Base-by-base conservation (phyloP, 2,329 filamentous ascomycete genomes). In the Colletotrichum karsti region DNA sequence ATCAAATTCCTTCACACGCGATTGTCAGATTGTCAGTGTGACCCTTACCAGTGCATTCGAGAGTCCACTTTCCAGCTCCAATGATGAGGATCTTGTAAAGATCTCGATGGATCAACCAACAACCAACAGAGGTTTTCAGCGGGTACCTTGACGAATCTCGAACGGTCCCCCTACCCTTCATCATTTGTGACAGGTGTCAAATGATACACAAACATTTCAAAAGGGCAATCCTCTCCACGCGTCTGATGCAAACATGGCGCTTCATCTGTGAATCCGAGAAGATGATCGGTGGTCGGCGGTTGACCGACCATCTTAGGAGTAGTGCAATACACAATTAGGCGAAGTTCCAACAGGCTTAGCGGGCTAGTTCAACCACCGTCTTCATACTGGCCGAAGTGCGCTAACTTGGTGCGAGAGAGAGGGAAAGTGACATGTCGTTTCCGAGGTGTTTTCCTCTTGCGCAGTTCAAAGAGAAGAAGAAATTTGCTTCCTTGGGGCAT, bases 71-170 rank as follows among this genome's bases (percentile, higher is more conserved):
- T n/a, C 18, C 37, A 24, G 50, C 28, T 44, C 30, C 39, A 51
- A 30, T 67, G 63, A 67, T 24, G 28, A 12, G 57, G 51, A 67
- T 63, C 59, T 60, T 20, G 35, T 41, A 24, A 62, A 55, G 57
- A 67, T 67, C 64, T 63, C 51, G 35, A 67, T 57, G 51, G 59
- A 60, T 44, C 44, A 51, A 39, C 59, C 59, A 58, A 50, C 63
- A 67, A 12, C 30, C 18, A 28, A 51, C 22, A 1, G 33, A 35
- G 6, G 26, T 57, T 35, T 42, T 5, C 7, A 26, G 48, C 24
- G 12, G 51, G 42, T 35, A 10, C 18, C 30, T 18, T 20, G 20
- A 15, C 26, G 46, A 54, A 4, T 1, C 35, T 60, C 13, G 24
- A 46, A 62, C 12, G 13, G 24, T 6, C 7, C 22, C 41, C 37